A percentile compares a stretch with the other conserved stretches of the same genome.
phyloP scores from a whole-genome alignment of 2,329 filamentous ascomycete genomes.

The Epicoccum nigrum region DNA sequence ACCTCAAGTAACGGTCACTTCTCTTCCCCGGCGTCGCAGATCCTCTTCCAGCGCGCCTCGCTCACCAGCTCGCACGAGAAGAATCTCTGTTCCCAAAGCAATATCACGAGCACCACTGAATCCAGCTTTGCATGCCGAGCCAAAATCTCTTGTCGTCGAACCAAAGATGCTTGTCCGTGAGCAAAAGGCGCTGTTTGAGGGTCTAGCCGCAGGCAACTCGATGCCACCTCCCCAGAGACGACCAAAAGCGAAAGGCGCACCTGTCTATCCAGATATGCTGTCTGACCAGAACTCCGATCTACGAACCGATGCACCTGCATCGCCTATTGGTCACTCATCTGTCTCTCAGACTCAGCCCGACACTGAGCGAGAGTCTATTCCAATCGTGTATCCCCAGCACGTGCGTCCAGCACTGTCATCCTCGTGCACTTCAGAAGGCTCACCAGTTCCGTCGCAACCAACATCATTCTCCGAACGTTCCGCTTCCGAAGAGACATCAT shows the following conservation, averaged over 20 bases:
- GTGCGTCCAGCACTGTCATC: slow-evolving; percentile 20
- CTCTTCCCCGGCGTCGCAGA: slow-evolving; percentile 23
- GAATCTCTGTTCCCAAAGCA: slow-evolving; percentile 21
- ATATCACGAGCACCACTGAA: slow-evolving; percentile 22
- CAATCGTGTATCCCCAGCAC: slow-evolving; percentile 6
- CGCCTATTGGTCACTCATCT: slow-evolving; percentile 9
- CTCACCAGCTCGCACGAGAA: slow-evolving; percentile 30
- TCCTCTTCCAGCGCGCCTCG: slow-evolving; percentile 27
- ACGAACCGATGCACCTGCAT: slow-evolving; percentile 10
- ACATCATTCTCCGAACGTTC: slow-evolving; percentile 5
- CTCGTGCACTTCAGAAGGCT: slow-evolving; percentile 23
- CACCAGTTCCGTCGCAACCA: slow-evolving; percentile 2
- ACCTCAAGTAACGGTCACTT: slow-evolving; percentile 17
- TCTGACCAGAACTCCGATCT: slow-evolving; percentile 29
- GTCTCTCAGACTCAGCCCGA: background rate
- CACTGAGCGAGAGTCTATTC: background rate
- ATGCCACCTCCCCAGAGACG: slow-evolving; percentile 2
- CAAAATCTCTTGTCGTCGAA: slow-evolving; percentile 13
- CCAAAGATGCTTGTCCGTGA: slow-evolving; percentile 13
- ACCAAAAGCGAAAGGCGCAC: slow-evolving; percentile 19
- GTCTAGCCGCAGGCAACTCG: slow-evolving; percentile 20
- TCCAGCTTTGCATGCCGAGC: slow-evolving; percentile 19
- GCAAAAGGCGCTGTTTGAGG: slow-evolving; percentile 27
- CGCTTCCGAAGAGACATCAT: slow-evolving; percentile 5
- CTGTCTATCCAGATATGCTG: slow-evolving; percentile 38